Percentiles rank a stretch among this genome's conserved stretches.
These are phyloP conservation scores for Pestalotiopsis sp. DNA, from an alignment of 2,329 filamentous ascomycete species.

Conservation along the genomic window DNA sequence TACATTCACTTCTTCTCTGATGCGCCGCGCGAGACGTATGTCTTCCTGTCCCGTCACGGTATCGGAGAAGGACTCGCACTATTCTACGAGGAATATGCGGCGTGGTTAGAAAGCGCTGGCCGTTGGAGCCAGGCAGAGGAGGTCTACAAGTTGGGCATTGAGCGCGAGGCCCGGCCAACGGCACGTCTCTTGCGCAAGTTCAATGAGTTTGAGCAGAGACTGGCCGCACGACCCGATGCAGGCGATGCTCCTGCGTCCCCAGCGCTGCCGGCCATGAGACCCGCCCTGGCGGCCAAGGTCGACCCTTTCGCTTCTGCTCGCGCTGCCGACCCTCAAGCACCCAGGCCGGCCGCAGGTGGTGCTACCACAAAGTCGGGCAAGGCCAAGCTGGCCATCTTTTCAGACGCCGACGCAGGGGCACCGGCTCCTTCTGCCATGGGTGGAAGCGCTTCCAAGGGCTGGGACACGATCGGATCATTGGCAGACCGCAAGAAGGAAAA, in stretches of 20 bases:
- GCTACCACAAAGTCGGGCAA: constrained; percentile 65
- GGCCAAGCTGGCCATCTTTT: constrained; percentile 88
- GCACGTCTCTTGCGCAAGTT: constrained; percentile 86
- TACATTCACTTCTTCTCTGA: constrained; percentile 95
- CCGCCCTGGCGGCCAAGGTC: constrained; percentile 80
- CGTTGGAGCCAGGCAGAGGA: constrained; percentile 92
- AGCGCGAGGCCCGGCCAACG: constrained; percentile 80
- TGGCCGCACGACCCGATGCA: constrained; percentile 63
- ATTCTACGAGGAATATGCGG: constrained; percentile 96
- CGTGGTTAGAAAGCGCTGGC: constrained; percentile 82
- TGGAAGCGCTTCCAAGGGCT: constrained; percentile 64
- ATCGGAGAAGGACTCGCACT: constrained; percentile 86
- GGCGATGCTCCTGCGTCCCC: constrained; percentile 76
- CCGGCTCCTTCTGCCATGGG: constrained; percentile 55
- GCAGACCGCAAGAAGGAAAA: constrained; percentile 95
- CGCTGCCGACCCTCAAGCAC: constrained; percentile 65
- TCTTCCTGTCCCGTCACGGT: constrained; percentile 83
- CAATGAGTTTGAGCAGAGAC: constrained; percentile 83
- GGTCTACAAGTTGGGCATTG: constrained; percentile 86
- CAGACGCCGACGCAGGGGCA: constrained; percentile 67
- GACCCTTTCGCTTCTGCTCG: constrained; percentile 72
- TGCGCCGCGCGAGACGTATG: constrained; percentile 86
- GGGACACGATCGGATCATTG: constrained; percentile 88
- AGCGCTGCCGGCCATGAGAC: constrained; percentile 78
- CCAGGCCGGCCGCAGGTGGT: constrained; percentile 48